These are phyloP conservation scores for Acacia melanoxylon DNA, from an alignment of 306 rosid genomes.

Conservation along the genomic window DNA sequence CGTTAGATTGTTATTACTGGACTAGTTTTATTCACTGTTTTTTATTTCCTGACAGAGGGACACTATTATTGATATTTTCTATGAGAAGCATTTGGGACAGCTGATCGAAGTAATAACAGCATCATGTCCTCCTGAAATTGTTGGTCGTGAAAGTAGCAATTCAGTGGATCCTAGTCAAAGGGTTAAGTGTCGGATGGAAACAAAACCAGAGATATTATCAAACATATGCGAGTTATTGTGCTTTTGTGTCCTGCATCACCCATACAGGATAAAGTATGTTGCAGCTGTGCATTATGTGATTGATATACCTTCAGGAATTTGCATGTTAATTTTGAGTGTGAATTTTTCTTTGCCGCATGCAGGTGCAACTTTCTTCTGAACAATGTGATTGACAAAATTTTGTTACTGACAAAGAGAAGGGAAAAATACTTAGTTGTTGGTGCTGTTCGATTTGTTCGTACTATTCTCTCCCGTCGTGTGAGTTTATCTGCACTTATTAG, in stretches of 20 bases:
- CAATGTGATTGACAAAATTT: conserved; percentile 77
- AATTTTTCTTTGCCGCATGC: conserved; percentile 33
- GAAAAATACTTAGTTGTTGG: conserved; percentile 91
- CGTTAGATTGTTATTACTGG: conserved; percentile 19
- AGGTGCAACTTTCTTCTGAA: conserved; percentile 80
- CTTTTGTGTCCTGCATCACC: conserved; percentile 96
- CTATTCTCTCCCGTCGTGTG: conserved; percentile 86
- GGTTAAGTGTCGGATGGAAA: conserved; percentile 43
- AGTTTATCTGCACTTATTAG: conserved; percentile 33
- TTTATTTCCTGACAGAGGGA: conserved; percentile 68
- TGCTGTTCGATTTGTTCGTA: conserved; percentile 91
- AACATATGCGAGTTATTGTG: conserved; percentile 91
- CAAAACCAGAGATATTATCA: conserved; percentile 90
- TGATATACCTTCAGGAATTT: conserved; percentile 1
- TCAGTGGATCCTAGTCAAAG: conserved; percentile 39
- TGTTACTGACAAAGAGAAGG: conserved; percentile 71
- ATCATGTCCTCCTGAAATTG: conserved; percentile 66
- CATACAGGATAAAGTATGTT: conserved; percentile 94
- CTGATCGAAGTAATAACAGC: conserved; percentile 72
- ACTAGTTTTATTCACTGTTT: conserved; percentile 33
- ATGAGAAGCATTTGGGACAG: conserved; percentile 85
- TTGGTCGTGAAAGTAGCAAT: conserved; percentile 37
- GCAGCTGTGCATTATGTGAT: conserved; percentile 26
- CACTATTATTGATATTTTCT: conserved; percentile 80
- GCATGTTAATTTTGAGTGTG: conserved; percentile 12